phyloP scores from a whole-genome alignment of 2,329 filamentous ascomycete genomes.

The Aspergillus caelatus region DNA sequence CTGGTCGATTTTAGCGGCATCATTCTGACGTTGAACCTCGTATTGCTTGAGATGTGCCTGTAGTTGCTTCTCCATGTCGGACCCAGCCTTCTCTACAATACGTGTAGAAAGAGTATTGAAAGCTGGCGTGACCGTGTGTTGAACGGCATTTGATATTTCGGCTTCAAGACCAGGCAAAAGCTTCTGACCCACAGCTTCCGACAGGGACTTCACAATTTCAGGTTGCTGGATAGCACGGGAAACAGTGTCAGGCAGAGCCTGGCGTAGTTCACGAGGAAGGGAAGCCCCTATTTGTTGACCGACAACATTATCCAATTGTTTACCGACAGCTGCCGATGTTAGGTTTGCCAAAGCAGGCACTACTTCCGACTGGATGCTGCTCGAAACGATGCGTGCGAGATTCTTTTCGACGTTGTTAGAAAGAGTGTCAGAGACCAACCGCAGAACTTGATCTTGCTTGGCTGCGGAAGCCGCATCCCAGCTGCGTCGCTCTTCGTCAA shows the following conservation, averaged over 20 bases:
- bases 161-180: constrained; percentile 70
- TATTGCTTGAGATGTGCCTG: constrained; percentile 54
- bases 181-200: constrained; percentile 70
- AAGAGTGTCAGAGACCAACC: constrained; percentile 68
- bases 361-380: constrained; percentile 74
- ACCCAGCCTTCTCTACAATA: constrained; percentile 67
- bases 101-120: constrained; percentile 67
- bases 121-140: constrained; percentile 66
- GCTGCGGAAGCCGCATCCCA: constrained; percentile 64
- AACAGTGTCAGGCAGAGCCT: constrained; percentile 68
- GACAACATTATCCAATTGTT: constrained; percentile 70
- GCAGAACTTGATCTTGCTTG: constrained; percentile 71
- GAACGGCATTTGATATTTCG: constrained; percentile 64
- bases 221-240: constrained; percentile 71
- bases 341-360: constrained; percentile 73
- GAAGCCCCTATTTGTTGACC: constrained; percentile 66
- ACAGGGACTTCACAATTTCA: constrained; percentile 71
- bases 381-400: constrained; percentile 73
- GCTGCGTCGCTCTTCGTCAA: constrained; percentile 70
- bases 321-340: constrained; percentile 68
- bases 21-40: constrained; percentile 55
- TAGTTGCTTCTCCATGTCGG: constrained; percentile 67
- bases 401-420: constrained; percentile 75
- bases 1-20: constrained; percentile 63
- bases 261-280: constrained; percentile 74